phyloP scores from a whole-genome alignment of 768 basidiomycete genomes.

The Lyophyllum semitale region DNA sequence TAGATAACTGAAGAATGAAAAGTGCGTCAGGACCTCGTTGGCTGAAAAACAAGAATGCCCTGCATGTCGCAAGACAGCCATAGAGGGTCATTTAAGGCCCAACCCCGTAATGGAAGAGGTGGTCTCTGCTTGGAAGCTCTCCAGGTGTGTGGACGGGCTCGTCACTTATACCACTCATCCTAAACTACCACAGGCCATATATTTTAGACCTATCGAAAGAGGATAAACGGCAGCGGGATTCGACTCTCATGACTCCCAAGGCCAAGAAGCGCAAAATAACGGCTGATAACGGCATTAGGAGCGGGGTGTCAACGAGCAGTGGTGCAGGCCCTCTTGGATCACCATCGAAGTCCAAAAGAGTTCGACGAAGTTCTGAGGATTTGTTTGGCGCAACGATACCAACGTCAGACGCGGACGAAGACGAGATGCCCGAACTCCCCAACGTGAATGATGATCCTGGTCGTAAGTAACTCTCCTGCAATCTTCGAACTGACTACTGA shows the following conservation, averaged over 20 bases:
- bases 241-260: constrained; percentile 9
- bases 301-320: constrained; percentile 8
- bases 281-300: not conserved
- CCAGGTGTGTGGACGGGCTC: constrained; percentile 49
- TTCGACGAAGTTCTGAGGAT: constrained; percentile 9
- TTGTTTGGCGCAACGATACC: constrained; percentile 21
- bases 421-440: constrained; percentile 21
- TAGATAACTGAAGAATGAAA: constrained; percentile 2
- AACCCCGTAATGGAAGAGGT: constrained; percentile 73
- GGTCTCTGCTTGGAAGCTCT: constrained; percentile 68
- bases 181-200: constrained; percentile 35
- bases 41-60: constrained; percentile 70
- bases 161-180: not conserved
- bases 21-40: constrained; percentile 74
- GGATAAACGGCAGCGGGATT: constrained; percentile 21
- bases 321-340: constrained; percentile 17
- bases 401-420: constrained; percentile 40
- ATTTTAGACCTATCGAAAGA: constrained; percentile 43
- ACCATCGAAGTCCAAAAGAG: constrained; percentile 20
- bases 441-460: not conserved
- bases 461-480: constrained; percentile 4
- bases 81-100: constrained; percentile 65
- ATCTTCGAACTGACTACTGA: not conserved
- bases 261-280: constrained; percentile 18
- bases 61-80: constrained; percentile 57